Conservation (phyloP, 2,329 filamentous ascomycete species). For the Fusarium keratoplasticum region DNA sequence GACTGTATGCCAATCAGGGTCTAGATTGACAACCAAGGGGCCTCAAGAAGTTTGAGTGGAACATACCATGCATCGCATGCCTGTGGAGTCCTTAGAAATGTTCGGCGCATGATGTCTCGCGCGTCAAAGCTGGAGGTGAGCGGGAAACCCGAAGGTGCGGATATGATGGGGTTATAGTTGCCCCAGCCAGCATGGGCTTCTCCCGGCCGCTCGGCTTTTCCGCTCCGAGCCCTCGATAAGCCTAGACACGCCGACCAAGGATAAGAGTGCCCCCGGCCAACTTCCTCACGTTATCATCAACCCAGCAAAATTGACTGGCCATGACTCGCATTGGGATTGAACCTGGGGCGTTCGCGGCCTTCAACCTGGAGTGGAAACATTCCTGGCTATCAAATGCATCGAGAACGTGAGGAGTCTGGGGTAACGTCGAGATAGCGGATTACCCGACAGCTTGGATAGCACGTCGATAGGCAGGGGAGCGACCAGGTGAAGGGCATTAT, state of each 20-base stretch:
- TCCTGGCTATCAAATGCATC: background rate
- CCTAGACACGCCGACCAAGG: background rate
- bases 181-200: no score
- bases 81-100: constrained; percentile 6
- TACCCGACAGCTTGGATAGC: background rate
- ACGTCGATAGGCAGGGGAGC: background rate
- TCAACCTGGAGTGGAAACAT: background rate
- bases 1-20: background rate
- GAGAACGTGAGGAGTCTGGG: background rate
- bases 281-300: background rate
- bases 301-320: background rate
- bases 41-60: background rate
- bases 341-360: background rate
- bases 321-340: background rate
- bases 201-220: background rate
- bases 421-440: background rate
- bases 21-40: background rate
- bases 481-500: background rate
- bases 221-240: background rate
- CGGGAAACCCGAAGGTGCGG: background rate
- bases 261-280: background rate
- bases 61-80: constrained; percentile 14
- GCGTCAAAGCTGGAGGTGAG: background rate
- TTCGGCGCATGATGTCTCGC: constrained; percentile 1
- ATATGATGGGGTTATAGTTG: background rate